Base-by-base conservation (phyloP, 257 asterid genomes). In the Solanum tacnaense region DNA sequence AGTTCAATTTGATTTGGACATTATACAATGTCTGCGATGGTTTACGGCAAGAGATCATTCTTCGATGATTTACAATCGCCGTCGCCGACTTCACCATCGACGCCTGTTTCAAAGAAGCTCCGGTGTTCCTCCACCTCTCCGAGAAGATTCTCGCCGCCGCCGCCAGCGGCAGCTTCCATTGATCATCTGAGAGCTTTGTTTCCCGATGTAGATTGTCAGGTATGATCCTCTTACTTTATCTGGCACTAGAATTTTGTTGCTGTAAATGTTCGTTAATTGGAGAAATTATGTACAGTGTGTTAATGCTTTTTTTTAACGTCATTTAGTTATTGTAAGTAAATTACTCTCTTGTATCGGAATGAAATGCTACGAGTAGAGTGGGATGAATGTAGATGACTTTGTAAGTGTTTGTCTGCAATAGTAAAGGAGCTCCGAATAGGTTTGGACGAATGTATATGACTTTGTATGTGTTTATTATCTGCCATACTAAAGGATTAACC, bases 21-120 rank as follows among this genome's bases (percentile, higher is more conserved):
- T 71, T 16, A 23, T 68, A 93, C 88, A 36, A 96, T 96, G 99
- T 93, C 99, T 91, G 96, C 98, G 9, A 74, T 93, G 12, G 93
- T 96, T 75, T 96, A 95, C 46, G 96, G 98, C 32, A 96, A 96
- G 95, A 91, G 99, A 89, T 93, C 96, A 16, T 96, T 94, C 94
- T 92, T 93, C 86, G 98, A 96, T 75, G 99, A 94, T 21, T 86
- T 91, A 41, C 95, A 92, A 85, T 88, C 95, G 76, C 83, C 94
- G 67, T 92, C 95, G 46, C 95, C 98, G 74, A 83, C 89, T 56
- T 93, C 94, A 12, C 90, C 93, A 0, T 89, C 96, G 10, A 93
- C 93, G 83, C 94, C 94, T 88, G 86, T 83, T 41, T 85, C 92
- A 84, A 96, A 96, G 94, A 94, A 88, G 92, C 93, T 96, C 78